Evolutionary conservation across 2,329 filamentous ascomycete species (phyloP).

Genomic region (Rhexocercosporidium sp.): DNA sequence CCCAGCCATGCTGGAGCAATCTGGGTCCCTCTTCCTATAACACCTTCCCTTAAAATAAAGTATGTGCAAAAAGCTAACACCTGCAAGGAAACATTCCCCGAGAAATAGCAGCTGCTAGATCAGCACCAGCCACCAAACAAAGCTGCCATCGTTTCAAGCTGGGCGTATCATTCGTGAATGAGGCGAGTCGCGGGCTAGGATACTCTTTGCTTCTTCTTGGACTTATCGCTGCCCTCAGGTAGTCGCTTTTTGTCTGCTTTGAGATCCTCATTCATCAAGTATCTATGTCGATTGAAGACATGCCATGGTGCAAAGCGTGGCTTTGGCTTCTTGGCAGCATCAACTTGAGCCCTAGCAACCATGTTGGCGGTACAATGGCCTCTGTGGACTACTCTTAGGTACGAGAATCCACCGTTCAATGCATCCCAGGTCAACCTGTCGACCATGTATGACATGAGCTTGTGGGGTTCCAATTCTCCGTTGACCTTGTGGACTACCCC

Average conservation of each 20-base stretch:
- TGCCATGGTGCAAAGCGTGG: slow-evolving; percentile 14
- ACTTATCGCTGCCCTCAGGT: neutral
- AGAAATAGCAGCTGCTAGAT: too few species aligned
- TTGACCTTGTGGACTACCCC: neutral
- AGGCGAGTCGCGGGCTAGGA: neutral
- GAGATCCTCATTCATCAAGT: neutral
- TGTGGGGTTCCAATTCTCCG: neutral
- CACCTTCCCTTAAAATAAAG: too few species aligned
- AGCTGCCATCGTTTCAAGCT: neutral
- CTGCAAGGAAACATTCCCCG: too few species aligned
- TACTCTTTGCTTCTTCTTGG: neutral
- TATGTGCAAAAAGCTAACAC: too few species aligned
- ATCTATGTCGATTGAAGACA: slow-evolving; percentile 5
- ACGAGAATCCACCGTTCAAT: neutral
- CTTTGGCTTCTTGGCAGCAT: slow-evolving; percentile 7
- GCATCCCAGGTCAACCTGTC: slow-evolving; percentile 9
- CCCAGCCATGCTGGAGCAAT: too few species aligned
- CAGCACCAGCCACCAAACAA: neutral
- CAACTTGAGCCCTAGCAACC: slow-evolving; percentile 3
- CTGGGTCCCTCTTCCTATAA: too few species aligned
- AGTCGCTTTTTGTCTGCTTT: neutral
- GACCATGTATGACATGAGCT: slow-evolving; percentile 3
- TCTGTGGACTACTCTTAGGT: neutral
- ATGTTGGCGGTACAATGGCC: neutral
- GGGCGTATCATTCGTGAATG: neutral